A percentile compares a stretch with the other conserved stretches of the same genome.
These are phyloP conservation scores for Aechmea fasciata DNA, from an alignment of 176 grass and related monocot genomes.

Conservation along the genomic window DNA sequence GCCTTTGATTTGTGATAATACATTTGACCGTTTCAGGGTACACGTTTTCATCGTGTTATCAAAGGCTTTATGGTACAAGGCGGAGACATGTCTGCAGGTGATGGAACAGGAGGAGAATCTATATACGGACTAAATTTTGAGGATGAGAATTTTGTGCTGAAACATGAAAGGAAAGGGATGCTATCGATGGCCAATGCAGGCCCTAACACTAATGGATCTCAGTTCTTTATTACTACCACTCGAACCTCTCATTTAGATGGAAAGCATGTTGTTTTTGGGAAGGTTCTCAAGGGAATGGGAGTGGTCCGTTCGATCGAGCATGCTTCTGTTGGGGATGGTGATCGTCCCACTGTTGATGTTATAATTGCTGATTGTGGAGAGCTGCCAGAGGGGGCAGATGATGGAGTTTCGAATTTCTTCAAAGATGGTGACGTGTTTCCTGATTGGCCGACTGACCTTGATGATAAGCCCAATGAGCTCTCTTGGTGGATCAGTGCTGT, in stretches of 20 bases:
- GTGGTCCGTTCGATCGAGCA: constrained; percentile 74
- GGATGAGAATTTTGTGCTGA: constrained; percentile 82
- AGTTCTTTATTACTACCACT: constrained; percentile 94
- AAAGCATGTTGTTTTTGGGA: constrained; percentile 85
- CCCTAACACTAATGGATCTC: constrained; percentile 71
- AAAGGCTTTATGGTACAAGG: constrained; percentile 97
- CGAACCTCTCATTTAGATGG: constrained; percentile 78
- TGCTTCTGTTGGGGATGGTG: constrained; percentile 49
- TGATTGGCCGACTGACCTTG: constrained; percentile 83
- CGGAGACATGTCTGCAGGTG: constrained; percentile 81
- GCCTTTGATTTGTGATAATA: neutral
- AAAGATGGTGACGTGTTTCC: constrained; percentile 81
- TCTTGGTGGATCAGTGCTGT: constrained; percentile 86
- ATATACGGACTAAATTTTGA: constrained; percentile 87
- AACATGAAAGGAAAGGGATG: constrained; percentile 93
- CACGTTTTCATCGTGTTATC: constrained; percentile 70
- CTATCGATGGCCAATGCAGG: constrained; percentile 90
- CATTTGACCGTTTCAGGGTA: constrained; percentile 42
- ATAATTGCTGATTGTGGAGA: constrained; percentile 69
- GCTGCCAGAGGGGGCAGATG: constrained; percentile 59
- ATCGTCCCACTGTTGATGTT: constrained; percentile 43
- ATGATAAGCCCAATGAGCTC: constrained; percentile 70
- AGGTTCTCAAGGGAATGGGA: constrained; percentile 82
- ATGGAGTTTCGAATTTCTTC: constrained; percentile 76
- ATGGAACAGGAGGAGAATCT: constrained; percentile 78